Base-by-base conservation (phyloP, 1,139 yeast genomes). In the Nakaseomyces delphensis region DNA sequence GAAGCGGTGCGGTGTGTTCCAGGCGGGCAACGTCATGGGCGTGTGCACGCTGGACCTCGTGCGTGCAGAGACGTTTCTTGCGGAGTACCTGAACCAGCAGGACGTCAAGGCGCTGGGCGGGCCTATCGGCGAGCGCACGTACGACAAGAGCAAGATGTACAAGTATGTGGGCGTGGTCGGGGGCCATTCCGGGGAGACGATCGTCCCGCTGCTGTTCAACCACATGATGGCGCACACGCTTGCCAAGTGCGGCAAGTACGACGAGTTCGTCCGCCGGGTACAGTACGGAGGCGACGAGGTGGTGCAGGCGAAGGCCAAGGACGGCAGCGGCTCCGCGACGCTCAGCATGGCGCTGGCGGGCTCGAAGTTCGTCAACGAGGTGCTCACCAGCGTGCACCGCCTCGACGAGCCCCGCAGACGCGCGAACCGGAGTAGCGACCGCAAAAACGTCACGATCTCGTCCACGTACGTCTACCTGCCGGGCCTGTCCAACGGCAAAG, bases 261-360 rank as follows among this genome's bases (percentile, higher is more conserved):
- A 68, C 28, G 64, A 62, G 14, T 74, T 77, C 44, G 65, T 79
- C 30, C 63, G 77, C 53, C 67, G 86, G 50, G 85, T 81, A 20
- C 86, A 80, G 60, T 80, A 69, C 56, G 89, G 86, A 47, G 87
- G 87, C 54, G 89, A 81, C 61, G 89, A 81, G 61, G 86, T 81
- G 35, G 87, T 81, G 43, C 72, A 78, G 62, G 87, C 87, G 9
- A 33, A 33, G 28, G 40, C 40, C 20, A 81, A 81, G 61, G 73
- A 78, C 51, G 87, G 87, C 48, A 79, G 79, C 32, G 89, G 89
- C 8, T 78, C 85, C 7, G 89, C 87, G 21, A 81, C 89, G 13
- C 69, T 81, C 51, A 77, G 84, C 1, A 81, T 81, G 89, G 86
- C 87, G 14, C 75, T 73, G 53, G 86, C 87, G 23, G 89, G 85